Evolutionary conservation across 177 flowering plant genomes (phyloP).

Genomic region (Tripterygium wilfordii): DNA sequence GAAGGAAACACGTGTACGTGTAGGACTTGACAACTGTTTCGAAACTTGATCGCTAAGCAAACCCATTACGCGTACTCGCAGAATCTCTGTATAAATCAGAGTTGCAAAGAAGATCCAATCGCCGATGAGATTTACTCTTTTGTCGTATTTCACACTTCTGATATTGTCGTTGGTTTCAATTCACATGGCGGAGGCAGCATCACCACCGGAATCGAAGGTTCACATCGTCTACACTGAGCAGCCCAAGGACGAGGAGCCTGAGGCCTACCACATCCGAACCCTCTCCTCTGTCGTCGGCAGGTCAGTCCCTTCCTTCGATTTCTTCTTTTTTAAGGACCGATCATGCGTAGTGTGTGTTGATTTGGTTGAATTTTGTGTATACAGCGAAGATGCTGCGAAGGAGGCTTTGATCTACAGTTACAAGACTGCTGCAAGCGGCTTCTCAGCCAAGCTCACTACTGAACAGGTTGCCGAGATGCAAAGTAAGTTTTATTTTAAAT

Average conservation of each 20-base stretch:
- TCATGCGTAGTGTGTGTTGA: too few relatives aligned
- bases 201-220: slow-evolving; percentile 33
- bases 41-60: too few relatives aligned
- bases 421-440: slow-evolving; percentile 77
- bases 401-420: slow-evolving; percentile 73
- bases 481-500: slow-evolving; percentile 37
- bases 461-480: slow-evolving; percentile 58
- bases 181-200: slow-evolving; percentile 23
- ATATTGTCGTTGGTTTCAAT: neutral
- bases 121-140: too few relatives aligned
- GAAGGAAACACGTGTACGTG: too few relatives aligned
- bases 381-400: slow-evolving; percentile 82
- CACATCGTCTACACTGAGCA: slow-evolving; percentile 74
- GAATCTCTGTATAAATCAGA: too few relatives aligned
- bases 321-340: neutral
- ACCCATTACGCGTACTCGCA: too few relatives aligned
- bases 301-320: slow-evolving; percentile 15
- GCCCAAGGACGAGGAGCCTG: slow-evolving; percentile 52
- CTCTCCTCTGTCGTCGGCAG: slow-evolving; percentile 81
- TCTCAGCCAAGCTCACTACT: slow-evolving; percentile 83
- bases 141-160: neutral
- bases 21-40: too few relatives aligned
- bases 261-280: slow-evolving; percentile 56
- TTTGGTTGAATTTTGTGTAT: neutral
- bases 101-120: too few relatives aligned